phyloP scores from a whole-genome alignment of 768 basidiomycete species.

The Tulasnella sp. region DNA sequence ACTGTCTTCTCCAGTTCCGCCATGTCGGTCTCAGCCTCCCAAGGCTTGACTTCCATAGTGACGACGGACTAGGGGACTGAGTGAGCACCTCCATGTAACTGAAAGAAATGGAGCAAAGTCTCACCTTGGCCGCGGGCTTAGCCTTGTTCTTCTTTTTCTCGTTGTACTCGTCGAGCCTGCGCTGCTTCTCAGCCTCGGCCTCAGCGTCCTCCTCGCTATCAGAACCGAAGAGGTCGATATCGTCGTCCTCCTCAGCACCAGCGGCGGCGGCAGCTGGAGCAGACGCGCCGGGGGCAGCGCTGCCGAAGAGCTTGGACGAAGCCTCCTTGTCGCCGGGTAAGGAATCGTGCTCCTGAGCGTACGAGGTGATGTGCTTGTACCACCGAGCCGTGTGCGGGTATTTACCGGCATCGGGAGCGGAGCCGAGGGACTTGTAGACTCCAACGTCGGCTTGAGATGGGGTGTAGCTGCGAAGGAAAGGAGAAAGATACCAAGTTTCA shows the following conservation, averaged over 20 bases:
- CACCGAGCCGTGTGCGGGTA: conserved; percentile 75
- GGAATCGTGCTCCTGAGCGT: conserved; percentile 59
- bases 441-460: conserved; percentile 91
- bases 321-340: conserved; percentile 81
- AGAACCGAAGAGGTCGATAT: conserved; percentile 79
- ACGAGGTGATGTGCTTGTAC: conserved; percentile 92
- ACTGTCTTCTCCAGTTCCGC: conserved; percentile 68
- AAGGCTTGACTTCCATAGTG: conserved; percentile 96
- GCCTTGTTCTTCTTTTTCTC: conserved; percentile 87
- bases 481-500: neutral
- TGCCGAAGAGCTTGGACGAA: conserved; percentile 56
- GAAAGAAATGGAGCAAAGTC: conserved; percentile 15
- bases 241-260: conserved; percentile 55
- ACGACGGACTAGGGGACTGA: conserved; percentile 74
- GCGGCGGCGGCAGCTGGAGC: conserved; percentile 34
- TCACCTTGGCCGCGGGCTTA: conserved; percentile 78
- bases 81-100: neutral
- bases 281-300: conserved; percentile 27
- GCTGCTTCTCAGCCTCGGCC: conserved; percentile 70
- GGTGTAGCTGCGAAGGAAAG: conserved; percentile 49
- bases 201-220: conserved; percentile 76
- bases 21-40: conserved; percentile 99
- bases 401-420: conserved; percentile 49
- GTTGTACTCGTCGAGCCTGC: conserved; percentile 47
- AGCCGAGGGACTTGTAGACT: conserved; percentile 71